These are phyloP conservation scores for Phlebiopsis flavidoalba DNA, from an alignment of 768 basidiomycete species.

Conservation along the genomic window DNA sequence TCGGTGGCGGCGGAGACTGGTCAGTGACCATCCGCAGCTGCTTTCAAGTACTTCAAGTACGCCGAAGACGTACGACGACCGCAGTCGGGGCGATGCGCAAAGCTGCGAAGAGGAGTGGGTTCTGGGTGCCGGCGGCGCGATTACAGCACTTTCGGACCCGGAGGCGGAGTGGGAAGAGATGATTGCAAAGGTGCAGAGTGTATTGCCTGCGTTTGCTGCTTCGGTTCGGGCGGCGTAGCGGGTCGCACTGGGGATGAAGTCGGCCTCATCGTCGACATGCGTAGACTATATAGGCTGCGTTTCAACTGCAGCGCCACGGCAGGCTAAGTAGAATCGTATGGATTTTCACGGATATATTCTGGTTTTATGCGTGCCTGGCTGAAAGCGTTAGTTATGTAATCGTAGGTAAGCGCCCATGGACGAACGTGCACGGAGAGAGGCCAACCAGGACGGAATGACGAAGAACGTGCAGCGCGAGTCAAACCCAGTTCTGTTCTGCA, in stretches of 20 bases:
- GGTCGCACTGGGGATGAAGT: neutral
- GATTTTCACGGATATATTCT: neutral
- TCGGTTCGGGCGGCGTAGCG: neutral
- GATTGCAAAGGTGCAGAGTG: constrained; percentile 77
- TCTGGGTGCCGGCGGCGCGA: constrained; percentile 93
- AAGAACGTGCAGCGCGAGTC: neutral
- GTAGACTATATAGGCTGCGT: neutral
- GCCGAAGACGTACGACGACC: constrained; percentile 25
- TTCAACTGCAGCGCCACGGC: constrained; percentile 10
- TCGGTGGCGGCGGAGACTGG: constrained; percentile 88
- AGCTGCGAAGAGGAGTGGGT: constrained; percentile 42
- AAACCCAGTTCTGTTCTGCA: neutral
- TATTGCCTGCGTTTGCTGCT: constrained; percentile 53
- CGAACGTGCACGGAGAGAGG: constrained; percentile 1
- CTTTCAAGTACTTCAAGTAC: constrained; percentile 75
- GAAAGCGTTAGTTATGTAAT: neutral
- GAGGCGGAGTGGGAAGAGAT: constrained; percentile 95
- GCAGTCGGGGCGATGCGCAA: constrained; percentile 30
- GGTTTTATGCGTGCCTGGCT: neutral
- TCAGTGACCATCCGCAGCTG: constrained; percentile 93
- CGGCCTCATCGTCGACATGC: constrained; percentile 8
- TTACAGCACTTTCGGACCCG: constrained; percentile 86
- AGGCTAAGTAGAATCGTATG: neutral
- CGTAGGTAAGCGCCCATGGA: neutral
- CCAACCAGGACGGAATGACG: neutral